Percentiles rank a stretch among this genome's conserved stretches.
Conservation (phyloP, 2,329 filamentous ascomycete genomes). For the Aspergillus sergii region DNA sequence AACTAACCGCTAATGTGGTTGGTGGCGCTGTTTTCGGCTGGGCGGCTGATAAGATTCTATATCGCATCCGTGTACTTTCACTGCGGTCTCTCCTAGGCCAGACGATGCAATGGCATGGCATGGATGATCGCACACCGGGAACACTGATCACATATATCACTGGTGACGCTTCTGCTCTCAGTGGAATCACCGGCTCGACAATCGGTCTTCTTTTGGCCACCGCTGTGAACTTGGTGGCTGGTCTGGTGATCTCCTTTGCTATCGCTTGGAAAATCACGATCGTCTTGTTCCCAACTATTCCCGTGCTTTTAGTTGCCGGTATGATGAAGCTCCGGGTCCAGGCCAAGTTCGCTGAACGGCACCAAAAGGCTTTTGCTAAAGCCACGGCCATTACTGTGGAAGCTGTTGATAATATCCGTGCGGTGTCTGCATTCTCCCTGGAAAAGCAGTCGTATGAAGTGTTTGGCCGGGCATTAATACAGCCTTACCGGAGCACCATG, state of each 20-base stretch:
- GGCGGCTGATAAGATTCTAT: constrained; percentile 65
- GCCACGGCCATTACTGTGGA: constrained; percentile 56
- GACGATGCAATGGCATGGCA: constrained; percentile 70
- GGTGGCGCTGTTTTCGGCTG: constrained; percentile 60
- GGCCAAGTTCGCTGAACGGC: constrained; percentile 58
- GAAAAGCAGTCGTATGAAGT: constrained; percentile 52
- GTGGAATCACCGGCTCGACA: constrained; percentile 69
- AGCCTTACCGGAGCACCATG: constrained; percentile 51
- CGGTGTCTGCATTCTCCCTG: constrained; percentile 53
- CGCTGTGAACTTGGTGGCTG: constrained; percentile 67
- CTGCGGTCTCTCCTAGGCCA: constrained; percentile 66
- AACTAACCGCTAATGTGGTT: constrained; percentile 61
- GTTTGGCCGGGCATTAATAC: constrained; percentile 48
- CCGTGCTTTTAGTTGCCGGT: constrained; percentile 67
- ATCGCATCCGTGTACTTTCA: constrained; percentile 62
- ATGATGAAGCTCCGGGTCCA: constrained; percentile 68
- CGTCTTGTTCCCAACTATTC: constrained; percentile 69
- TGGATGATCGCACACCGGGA: constrained; percentile 62
- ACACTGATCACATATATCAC: constrained; percentile 68
- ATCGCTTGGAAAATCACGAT: constrained; percentile 76
- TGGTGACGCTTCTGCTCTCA: constrained; percentile 66
- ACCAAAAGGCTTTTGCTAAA: constrained; percentile 53
- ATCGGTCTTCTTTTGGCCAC: constrained; percentile 70
- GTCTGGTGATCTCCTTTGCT: constrained; percentile 68
- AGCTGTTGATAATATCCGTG: constrained; percentile 54